These are phyloP conservation scores for Ottelia alismoides DNA, from an alignment of 106 monocot genomes.

Conservation along the genomic window DNA sequence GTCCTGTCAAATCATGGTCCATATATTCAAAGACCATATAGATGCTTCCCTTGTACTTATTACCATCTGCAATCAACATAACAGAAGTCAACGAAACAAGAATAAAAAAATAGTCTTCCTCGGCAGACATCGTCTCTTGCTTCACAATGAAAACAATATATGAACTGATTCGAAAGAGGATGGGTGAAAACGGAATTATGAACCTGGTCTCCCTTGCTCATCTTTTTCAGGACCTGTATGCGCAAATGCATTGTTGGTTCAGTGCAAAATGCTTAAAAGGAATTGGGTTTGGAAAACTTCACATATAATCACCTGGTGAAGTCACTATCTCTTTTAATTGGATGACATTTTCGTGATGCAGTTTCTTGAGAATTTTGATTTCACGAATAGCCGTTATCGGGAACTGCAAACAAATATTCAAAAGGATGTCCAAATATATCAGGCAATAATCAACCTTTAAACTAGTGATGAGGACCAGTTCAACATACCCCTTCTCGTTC, in stretches of 20 bases:
- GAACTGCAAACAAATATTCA: conserved; percentile 41
- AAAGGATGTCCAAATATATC: background rate
- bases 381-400: conserved; percentile 95
- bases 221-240: conserved; percentile 76
- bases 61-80: conserved; percentile 72
- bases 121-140: too few relatives aligned
- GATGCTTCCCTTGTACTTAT: conserved; percentile 91
- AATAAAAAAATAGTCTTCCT: too few relatives aligned
- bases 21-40: conserved; percentile 99
- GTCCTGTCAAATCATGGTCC: conserved; percentile 97
- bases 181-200: too few relatives aligned
- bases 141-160: too few relatives aligned
- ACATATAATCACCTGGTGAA: conserved; percentile 87
- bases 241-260: too few relatives aligned
- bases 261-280: too few relatives aligned
- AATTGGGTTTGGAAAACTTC: too few relatives aligned
- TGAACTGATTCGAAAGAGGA: too few relatives aligned
- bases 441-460: background rate
- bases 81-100: too few relatives aligned
- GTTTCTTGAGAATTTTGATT: conserved; percentile 96
- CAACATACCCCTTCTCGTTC: conserved; percentile 82
- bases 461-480: background rate
- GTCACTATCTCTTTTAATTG: conserved; percentile 96
- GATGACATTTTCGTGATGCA: conserved; percentile 94
- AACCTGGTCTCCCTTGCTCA: conserved; percentile 89